Conservation (phyloP, 2,329 filamentous ascomycete species). For the Monilinia laxa region DNA sequence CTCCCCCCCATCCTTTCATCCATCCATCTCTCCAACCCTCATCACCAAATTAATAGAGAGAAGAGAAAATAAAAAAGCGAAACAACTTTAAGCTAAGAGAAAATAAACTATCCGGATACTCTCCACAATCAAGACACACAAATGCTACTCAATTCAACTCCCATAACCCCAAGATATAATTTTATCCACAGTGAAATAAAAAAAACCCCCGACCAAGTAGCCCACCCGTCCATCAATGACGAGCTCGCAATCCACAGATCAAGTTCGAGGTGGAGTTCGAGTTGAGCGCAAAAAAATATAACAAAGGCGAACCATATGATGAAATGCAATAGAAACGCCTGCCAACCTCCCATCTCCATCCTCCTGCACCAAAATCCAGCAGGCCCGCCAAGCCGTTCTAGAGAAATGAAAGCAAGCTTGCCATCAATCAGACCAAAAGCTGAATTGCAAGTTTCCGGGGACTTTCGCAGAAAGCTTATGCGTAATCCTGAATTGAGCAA, state of each 20-base stretch:
- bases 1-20: not conserved
- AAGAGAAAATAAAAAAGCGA: conserved; percentile 19
- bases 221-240: conserved; percentile 6
- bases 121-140: conserved; percentile 16
- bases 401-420: conserved; percentile 17
- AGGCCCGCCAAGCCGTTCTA: conserved; percentile 22
- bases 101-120: conserved; percentile 17
- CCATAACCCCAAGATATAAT: conserved; percentile 19
- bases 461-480: conserved; percentile 20
- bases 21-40: not conserved
- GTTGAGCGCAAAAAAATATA: conserved; percentile 10
- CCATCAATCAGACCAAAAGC: conserved; percentile 23
- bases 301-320: conserved; percentile 17
- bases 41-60: conserved; percentile 18
- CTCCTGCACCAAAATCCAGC: conserved; percentile 18
- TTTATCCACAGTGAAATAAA: conserved; percentile 17
- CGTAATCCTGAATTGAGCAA: conserved; percentile 22
- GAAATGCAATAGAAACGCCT: conserved; percentile 19
- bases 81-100: conserved; percentile 16
- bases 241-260: conserved; percentile 8
- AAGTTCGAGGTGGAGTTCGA: conserved; percentile 5
- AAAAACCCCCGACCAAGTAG: not conserved
- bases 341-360: conserved; percentile 10
- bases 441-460: conserved; percentile 18
- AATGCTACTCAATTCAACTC: conserved; percentile 21